Evolutionary conservation across 345 rosid genomes (phyloP).

Genomic region (Camelina laxa): DNA sequence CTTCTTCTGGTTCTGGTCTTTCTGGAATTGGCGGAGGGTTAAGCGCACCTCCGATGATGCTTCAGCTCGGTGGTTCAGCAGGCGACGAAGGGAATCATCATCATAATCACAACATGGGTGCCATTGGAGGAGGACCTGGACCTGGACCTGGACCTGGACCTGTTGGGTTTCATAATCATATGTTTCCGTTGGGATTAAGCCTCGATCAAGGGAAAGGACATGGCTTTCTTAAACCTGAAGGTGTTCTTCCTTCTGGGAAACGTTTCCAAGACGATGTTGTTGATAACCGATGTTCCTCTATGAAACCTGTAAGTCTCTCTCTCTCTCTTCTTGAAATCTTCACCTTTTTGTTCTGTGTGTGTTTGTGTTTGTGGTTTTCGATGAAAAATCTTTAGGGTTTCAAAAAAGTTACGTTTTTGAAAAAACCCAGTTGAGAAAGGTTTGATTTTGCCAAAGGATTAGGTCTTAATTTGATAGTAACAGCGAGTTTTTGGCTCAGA

Average conservation of each 20-base stretch:
- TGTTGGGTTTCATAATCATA: constrained; percentile 62
- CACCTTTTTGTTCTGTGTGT: background rate
- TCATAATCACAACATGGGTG: constrained; percentile 27
- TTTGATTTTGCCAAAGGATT: background rate
- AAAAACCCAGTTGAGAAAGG: background rate
- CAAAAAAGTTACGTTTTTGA: background rate
- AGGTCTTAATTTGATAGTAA: background rate
- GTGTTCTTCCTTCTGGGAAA: constrained; percentile 62
- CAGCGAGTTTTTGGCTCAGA: background rate
- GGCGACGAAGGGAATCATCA: constrained; percentile 55
- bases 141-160: constrained; percentile 42
- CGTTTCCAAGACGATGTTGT: constrained; percentile 71
- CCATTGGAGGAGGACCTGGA: constrained; percentile 29
- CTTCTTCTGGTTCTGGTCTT: constrained; percentile 60
- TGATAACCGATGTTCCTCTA: constrained; percentile 65
- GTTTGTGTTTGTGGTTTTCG: constrained; percentile 28
- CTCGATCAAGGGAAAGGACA: constrained; percentile 84
- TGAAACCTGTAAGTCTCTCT: constrained; percentile 70
- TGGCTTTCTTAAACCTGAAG: constrained; percentile 76
- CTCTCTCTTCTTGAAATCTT: background rate
- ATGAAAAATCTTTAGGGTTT: constrained; percentile 14
- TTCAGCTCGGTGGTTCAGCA: constrained; percentile 68
- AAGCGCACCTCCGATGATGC: constrained; percentile 68
- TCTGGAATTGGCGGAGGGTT: constrained; percentile 52
- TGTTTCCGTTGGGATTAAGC: constrained; percentile 85